Conservation (phyloP, 768 basidiomycete species). For the Mrakia hoshinonis region DNA sequence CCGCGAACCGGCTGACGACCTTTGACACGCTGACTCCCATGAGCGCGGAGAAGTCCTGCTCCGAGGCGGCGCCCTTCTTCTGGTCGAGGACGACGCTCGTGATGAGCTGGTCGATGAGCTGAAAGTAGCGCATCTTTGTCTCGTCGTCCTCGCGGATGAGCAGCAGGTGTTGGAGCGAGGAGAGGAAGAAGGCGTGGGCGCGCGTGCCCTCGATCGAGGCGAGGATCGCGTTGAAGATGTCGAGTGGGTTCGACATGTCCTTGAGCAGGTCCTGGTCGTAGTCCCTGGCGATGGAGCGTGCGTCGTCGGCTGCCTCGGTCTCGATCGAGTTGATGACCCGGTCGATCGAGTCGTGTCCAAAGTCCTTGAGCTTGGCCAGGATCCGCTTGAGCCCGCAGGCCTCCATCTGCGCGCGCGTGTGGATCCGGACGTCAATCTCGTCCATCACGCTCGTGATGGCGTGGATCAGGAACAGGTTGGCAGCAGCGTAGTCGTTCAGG, state of each 20-base stretch:
- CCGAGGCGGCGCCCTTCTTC: conserved; percentile 50
- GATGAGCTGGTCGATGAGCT: conserved; percentile 79
- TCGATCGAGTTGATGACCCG: conserved; percentile 58
- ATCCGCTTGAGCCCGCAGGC: conserved; percentile 64
- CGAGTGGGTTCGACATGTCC: conserved; percentile 69
- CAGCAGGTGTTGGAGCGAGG: conserved; percentile 87
- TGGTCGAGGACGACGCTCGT: conserved; percentile 88
- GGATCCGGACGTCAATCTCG: conserved; percentile 74
- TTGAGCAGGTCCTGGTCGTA: conserved; percentile 66
- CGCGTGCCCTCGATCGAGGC: conserved; percentile 67
- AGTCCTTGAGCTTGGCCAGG: conserved; percentile 57
- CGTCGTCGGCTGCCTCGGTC: conserved; percentile 61
- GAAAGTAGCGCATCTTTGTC: conserved; percentile 75
- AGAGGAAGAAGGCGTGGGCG: conserved; percentile 75
- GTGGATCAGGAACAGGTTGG: conserved; percentile 66
- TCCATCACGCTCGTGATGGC: conserved; percentile 51
- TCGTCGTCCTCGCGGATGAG: conserved; percentile 73
- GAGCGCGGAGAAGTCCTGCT: conserved; percentile 66
- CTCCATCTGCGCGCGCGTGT: conserved; percentile 84
- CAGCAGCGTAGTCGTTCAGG: conserved; percentile 70
- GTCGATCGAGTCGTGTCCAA: conserved; percentile 58
- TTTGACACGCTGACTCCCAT: conserved; percentile 82
- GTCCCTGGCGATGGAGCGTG: conserved; percentile 59
- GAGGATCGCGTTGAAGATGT: conserved; percentile 75
- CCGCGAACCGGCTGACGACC: conserved; percentile 80